phyloP scores from a whole-genome alignment of 2,329 filamentous ascomycete genomes.

The Diaporthe nobilis region DNA sequence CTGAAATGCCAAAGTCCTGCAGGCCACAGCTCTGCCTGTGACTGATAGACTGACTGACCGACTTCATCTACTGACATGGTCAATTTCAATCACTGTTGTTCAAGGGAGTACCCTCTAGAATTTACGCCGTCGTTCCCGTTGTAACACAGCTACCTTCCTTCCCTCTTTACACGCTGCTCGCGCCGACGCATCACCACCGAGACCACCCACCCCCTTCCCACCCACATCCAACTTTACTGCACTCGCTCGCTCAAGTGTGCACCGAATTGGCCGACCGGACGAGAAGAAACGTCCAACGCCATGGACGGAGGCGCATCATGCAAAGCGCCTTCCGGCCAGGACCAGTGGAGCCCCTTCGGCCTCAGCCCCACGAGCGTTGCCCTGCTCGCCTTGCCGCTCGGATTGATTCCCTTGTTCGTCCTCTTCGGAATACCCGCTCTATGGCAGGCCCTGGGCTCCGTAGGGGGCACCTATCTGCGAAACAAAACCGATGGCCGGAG shows the following conservation, averaged over 20 bases:
- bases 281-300: conserved; percentile 46
- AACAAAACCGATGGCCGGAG: conserved; percentile 75
- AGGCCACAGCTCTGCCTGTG: conserved; percentile 31
- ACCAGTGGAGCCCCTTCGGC: conserved; percentile 48
- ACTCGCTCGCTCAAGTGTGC: background rate
- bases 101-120: conserved; percentile 30
- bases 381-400: conserved; percentile 48
- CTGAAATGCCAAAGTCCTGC: conserved; percentile 20
- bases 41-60: background rate
- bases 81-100: conserved; percentile 3
- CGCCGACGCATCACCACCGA: background rate
- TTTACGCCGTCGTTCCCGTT: background rate
- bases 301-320: conserved; percentile 45
- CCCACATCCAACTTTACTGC: background rate
- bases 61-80: background rate
- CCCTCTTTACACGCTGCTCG: background rate
- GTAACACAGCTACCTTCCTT: conserved; percentile 30
- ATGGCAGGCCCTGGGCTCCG: conserved; percentile 55
- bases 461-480: conserved; percentile 72
- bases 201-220: too few species aligned
- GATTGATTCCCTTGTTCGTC: conserved; percentile 51
- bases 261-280: background rate
- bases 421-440: conserved; percentile 55
- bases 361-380: conserved; percentile 48
- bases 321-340: conserved; percentile 47